Conservation (phyloP, 192 early-diverging fungal species). For the Dimargaris verticillata region DNA sequence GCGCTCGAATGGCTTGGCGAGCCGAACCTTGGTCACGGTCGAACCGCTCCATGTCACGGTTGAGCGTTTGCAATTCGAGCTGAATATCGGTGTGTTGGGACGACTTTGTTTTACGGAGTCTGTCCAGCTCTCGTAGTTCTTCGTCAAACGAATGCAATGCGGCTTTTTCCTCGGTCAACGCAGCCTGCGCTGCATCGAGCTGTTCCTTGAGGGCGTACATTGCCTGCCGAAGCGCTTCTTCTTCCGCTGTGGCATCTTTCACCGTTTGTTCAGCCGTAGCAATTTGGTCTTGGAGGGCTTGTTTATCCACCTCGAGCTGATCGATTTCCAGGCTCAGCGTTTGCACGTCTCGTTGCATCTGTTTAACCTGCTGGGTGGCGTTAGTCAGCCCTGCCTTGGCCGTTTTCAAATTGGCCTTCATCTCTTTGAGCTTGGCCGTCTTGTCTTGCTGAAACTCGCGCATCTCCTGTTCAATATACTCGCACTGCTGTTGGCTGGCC, state of each 20-base stretch:
- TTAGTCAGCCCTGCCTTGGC: conserved; percentile 49
- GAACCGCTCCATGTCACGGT: conserved; percentile 58
- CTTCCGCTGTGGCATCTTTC: conserved; percentile 29
- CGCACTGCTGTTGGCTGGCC: conserved; percentile 32
- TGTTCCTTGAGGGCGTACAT: conserved; percentile 25
- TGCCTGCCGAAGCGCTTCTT: conserved; percentile 27
- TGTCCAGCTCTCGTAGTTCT: conserved; percentile 56
- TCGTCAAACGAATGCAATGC: conserved; percentile 58
- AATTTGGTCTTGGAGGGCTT: conserved; percentile 16
- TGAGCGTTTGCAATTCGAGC: conserved; percentile 65
- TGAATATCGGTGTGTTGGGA: conserved; percentile 45
- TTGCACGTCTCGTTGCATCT: conserved; percentile 48
- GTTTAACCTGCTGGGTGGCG: conserved; percentile 28
- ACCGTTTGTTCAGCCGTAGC: conserved; percentile 16
- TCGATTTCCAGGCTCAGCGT: conserved; percentile 44
- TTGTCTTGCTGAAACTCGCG: conserved; percentile 73
- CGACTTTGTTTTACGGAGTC: conserved; percentile 43
- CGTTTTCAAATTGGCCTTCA: conserved; percentile 48
- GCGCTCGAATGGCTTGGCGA: conserved; percentile 23
- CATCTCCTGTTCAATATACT: conserved; percentile 73
- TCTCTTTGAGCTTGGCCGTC: conserved; percentile 71
- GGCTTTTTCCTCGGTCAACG: conserved; percentile 42
- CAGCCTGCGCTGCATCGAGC: conserved; percentile 32
- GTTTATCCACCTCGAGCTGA: conserved; percentile 25
- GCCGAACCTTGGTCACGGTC: conserved; percentile 39